Evolutionary conservation across 1,139 yeast species (phyloP).

Genomic region (Pichia sp.): DNA sequence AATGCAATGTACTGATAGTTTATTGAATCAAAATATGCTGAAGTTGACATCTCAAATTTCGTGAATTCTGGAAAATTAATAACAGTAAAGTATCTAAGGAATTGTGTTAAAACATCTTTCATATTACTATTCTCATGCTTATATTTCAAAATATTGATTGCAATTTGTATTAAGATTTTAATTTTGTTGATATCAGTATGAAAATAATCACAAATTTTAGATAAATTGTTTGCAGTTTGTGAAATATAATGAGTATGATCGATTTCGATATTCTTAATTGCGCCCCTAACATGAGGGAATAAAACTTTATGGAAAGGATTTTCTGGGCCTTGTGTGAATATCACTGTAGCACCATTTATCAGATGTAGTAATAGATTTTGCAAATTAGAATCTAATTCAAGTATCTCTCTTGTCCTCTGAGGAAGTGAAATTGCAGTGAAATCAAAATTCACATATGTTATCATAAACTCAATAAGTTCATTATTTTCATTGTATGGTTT

Average conservation of each 20-base stretch:
- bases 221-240: constrained; percentile 10
- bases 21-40: constrained; percentile 17
- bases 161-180: constrained; percentile 5
- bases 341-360: constrained; percentile 27
- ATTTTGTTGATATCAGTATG: constrained; percentile 15
- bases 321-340: constrained; percentile 17
- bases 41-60: constrained; percentile 4
- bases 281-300: constrained; percentile 10
- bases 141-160: constrained; percentile 1
- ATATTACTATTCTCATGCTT: constrained; percentile 2
- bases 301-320: constrained; percentile 16
- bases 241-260: constrained; percentile 7
- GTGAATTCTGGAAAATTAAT: constrained; percentile 12
- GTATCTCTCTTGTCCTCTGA: constrained; percentile 16
- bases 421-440: constrained; percentile 29
- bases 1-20: constrained; percentile 16
- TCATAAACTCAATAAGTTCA: constrained; percentile 32
- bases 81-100: constrained; percentile 7
- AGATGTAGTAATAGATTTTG: constrained; percentile 24
- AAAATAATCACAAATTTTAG: constrained; percentile 10
- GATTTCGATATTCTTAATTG: not conserved
- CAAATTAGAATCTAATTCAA: constrained; percentile 23
- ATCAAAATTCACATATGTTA: constrained; percentile 39
- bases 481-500: constrained; percentile 23
- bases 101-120: constrained; percentile 3